These are phyloP conservation scores for Erodium trifolium DNA, from an alignment of 441 rosid genomes.

Conservation along the genomic window DNA sequence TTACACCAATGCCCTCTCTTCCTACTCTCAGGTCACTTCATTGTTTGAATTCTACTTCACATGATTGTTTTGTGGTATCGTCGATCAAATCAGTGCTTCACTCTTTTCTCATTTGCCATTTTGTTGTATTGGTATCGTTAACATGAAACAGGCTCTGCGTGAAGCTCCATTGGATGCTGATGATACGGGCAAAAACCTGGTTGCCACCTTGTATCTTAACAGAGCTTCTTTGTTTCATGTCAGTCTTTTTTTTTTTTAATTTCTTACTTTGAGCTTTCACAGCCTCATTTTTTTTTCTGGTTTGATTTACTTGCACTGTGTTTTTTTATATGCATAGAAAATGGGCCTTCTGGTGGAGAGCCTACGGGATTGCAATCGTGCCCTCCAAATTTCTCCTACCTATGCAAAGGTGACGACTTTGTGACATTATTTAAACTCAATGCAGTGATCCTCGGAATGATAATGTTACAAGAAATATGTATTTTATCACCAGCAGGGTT, in stretches of 20 bases:
- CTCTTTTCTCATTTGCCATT: neutral
- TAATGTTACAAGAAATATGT: neutral
- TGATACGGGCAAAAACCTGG: constrained; percentile 55
- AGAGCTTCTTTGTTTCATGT: constrained; percentile 64
- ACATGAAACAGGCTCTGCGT: constrained; percentile 47
- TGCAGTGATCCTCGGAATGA: neutral
- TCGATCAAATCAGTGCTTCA: neutral
- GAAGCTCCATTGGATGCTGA: constrained; percentile 46
- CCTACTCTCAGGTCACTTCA: constrained; percentile 42
- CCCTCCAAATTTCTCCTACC: constrained; percentile 52
- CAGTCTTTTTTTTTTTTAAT: constrained; percentile 19
- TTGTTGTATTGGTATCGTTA: neutral
- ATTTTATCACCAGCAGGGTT: neutral
- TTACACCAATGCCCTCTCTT: constrained; percentile 37
- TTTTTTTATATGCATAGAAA: constrained; percentile 32
- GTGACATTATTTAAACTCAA: neutral
- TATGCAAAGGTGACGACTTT: constrained; percentile 56
- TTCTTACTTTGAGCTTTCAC: neutral
- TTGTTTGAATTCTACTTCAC: neutral
- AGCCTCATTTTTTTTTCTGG: neutral
- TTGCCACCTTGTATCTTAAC: constrained; percentile 60
- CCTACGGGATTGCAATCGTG: constrained; percentile 64
- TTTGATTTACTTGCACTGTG: neutral
- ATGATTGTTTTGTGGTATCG: neutral
- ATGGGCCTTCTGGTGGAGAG: constrained; percentile 47